These are phyloP conservation scores for Vitis riparia DNA, from an alignment of 164 flowering plant species.

Conservation along the genomic window DNA sequence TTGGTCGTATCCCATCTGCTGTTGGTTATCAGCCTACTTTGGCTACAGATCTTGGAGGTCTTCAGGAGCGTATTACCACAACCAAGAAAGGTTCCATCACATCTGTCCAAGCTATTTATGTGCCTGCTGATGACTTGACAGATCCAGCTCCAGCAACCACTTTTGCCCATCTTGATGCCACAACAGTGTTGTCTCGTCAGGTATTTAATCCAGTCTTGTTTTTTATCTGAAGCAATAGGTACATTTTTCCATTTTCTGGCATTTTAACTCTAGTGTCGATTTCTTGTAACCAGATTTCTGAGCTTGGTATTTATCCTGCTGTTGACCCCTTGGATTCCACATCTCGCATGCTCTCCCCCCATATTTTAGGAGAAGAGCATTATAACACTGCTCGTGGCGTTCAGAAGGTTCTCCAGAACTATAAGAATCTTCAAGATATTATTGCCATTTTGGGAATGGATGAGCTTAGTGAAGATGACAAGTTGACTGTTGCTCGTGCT, in stretches of 20 bases:
- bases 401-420: conserved; percentile 85
- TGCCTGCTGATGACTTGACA: conserved; percentile 99
- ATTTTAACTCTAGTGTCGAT: conserved; percentile 8
- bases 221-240: background rate
- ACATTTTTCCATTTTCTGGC: background rate
- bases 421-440: conserved; percentile 96
- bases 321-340: conserved; percentile 82
- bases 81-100: conserved; percentile 98
- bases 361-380: conserved; percentile 70
- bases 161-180: conserved; percentile 98
- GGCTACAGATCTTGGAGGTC: conserved; percentile 93
- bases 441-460: conserved; percentile 99
- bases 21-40: conserved; percentile 96
- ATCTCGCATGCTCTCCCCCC: conserved; percentile 83
- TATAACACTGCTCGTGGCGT: conserved; percentile 85
- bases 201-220: conserved; percentile 23
- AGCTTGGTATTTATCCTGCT: conserved; percentile 90
- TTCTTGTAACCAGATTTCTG: conserved; percentile 64
- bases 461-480: conserved; percentile 97
- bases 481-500: conserved; percentile 93
- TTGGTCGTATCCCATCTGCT: conserved; percentile 98
- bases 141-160: conserved; percentile 99
- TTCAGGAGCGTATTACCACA: conserved; percentile 96
- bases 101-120: conserved; percentile 92
- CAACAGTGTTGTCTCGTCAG: conserved; percentile 95